Base-by-base conservation (phyloP, 495 filamentous ascomycete genomes). In the Terfezia boudieri region DNA sequence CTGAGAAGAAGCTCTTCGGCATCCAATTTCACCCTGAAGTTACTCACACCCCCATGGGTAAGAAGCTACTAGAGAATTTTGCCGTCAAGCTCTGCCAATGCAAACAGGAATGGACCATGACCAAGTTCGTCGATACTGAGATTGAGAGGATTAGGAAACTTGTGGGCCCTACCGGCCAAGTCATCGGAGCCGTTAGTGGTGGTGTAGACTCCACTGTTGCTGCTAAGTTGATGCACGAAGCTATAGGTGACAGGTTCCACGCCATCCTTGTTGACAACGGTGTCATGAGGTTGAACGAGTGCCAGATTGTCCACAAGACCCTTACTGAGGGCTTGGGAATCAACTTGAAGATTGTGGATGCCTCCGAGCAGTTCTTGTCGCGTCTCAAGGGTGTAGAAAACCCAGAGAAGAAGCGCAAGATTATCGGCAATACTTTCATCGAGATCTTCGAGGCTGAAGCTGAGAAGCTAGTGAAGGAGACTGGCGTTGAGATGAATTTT, bases 151-250 rank as follows among this genome's bases (percentile, higher is more conserved):
- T 95, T 58, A 71, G 82, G 37, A 68, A 76, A 4, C 69, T 88
- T 12, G 88, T 95, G 37, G 87, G 88, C 8, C 71, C 77, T 14
- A 79, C 74, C 51, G 87, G 76, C 0, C 86, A 88, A 64, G 88
- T 94, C 12, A 76, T 94, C 57, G 84, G 84, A 35, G 83, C 84
- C 50, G 83, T 88, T 32, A 85, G 79, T 57, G 90, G 90, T 59
- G 90, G 90, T 61, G 90, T 98, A 4, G 90, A 98, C 65, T 82
- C 76, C 9, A 98, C 90, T 4, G 90, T 86, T 16, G 90, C 81
- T 2, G 88, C 89, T 1, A 81, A 80, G 63, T 72, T 95, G 4
- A 92, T 94, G 84, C 70, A 78, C 32, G 73, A 81, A 55, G 84
- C 83, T 17, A 89, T 92, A 58, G 85, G 86, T 8, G 78, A 84